Conservation (phyloP, 73 alveolate genomes). For the Paramecium bursaria region DNA sequence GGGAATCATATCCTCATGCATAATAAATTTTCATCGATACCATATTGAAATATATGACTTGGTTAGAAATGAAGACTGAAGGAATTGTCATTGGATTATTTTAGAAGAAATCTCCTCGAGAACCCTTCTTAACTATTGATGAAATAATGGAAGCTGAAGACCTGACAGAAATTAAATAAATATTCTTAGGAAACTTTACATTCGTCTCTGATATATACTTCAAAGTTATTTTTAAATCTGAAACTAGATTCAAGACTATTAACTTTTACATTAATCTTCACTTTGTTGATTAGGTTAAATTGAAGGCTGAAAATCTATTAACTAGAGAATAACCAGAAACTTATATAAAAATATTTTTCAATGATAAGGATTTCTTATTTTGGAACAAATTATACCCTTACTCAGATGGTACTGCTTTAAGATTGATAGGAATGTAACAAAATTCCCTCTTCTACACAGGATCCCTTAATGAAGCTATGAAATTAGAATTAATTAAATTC, state of each 20-base stretch:
- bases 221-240: constrained; percentile 40
- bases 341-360: constrained; percentile 65
- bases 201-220: constrained; percentile 47
- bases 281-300: constrained; percentile 42
- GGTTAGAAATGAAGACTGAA: constrained; percentile 54
- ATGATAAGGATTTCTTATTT: constrained; percentile 26
- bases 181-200: constrained; percentile 27
- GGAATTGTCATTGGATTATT: constrained; percentile 66
- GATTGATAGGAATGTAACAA: constrained; percentile 14
- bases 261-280: constrained; percentile 29
- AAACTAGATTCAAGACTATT: constrained; percentile 60
- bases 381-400: constrained; percentile 69
- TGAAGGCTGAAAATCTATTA: constrained; percentile 32
- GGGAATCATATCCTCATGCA: constrained; percentile 61
- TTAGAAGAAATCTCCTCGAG: constrained; percentile 5
- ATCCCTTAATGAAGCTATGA: constrained; percentile 64
- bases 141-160: constrained; percentile 47
- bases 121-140: constrained; percentile 58
- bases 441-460: constrained; percentile 57
- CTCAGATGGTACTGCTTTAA: constrained; percentile 48
- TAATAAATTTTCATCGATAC: constrained; percentile 61
- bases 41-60: constrained; percentile 53
- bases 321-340: constrained; percentile 53
- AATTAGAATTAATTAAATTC: constrained; percentile 60
- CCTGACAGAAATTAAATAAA: constrained; percentile 30